phyloP scores from a whole-genome alignment of 148 eudicot species.

The Agrostemma githago region DNA sequence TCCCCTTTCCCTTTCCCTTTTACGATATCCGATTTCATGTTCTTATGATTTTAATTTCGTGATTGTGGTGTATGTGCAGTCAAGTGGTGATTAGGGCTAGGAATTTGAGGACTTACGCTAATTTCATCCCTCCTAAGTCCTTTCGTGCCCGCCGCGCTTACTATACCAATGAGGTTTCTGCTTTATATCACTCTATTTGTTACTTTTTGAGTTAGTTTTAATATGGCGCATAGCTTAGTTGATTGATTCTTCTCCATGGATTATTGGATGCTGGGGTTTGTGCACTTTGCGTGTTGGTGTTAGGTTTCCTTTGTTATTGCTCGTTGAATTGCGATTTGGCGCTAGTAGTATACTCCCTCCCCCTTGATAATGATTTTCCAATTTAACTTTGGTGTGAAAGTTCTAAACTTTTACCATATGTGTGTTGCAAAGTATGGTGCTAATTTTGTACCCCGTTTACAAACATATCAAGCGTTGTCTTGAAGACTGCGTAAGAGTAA shows the following conservation, averaged over 20 bases:
- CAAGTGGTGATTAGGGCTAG: conserved; percentile 86
- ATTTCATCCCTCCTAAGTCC: conserved; percentile 78
- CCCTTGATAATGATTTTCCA: neutral
- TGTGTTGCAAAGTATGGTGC: neutral
- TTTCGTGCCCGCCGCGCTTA: conserved; percentile 76
- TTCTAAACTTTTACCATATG: no score
- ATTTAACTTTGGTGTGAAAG: neutral
- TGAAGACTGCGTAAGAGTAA: neutral
- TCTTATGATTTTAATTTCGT: neutral
- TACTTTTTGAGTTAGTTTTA: neutral
- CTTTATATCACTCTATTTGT: neutral
- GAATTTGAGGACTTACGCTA: conserved; percentile 68
- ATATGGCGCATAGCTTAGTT: neutral
- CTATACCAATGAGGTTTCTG: conserved; percentile 67
- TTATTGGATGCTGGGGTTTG: neutral
- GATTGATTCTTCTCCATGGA: neutral
- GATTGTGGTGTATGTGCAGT: conserved; percentile 34
- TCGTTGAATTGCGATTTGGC: neutral
- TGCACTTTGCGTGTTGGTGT: neutral
- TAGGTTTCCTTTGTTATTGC: neutral
- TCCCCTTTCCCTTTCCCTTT: no score
- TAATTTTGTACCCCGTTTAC: neutral
- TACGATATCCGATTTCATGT: neutral
- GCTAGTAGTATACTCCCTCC: neutral
- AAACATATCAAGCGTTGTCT: neutral